These are phyloP conservation scores for Knoxia roxburghii DNA, from an alignment of 257 asterid species.

Conservation along the genomic window DNA sequence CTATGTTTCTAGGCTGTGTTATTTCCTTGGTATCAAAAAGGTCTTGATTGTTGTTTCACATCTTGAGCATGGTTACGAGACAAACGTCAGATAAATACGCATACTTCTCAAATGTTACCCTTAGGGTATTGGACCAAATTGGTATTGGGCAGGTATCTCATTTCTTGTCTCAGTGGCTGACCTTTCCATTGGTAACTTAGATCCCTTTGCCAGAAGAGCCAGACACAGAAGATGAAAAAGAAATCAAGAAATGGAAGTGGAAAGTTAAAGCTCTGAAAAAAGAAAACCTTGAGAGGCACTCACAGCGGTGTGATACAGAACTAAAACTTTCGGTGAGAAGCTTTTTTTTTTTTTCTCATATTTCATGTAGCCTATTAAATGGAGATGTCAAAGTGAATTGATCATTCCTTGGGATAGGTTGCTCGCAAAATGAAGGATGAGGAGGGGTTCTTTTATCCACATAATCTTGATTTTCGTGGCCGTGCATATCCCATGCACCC, in stretches of 20 bases:
- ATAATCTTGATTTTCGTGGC: constrained; percentile 94
- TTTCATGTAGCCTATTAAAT: constrained; percentile 4
- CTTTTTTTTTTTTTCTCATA: constrained; percentile 11
- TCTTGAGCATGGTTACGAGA: neutral
- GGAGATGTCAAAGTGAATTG: constrained; percentile 14
- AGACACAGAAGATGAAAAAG: constrained; percentile 68
- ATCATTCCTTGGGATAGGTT: constrained; percentile 55
- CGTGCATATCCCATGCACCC: constrained; percentile 99
- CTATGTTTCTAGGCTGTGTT: neutral
- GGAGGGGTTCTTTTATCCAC: constrained; percentile 96
- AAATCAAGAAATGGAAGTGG: constrained; percentile 86
- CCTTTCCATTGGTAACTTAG: constrained; percentile 33
- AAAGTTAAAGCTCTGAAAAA: constrained; percentile 58
- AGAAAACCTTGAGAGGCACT: constrained; percentile 79
- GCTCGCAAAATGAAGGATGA: constrained; percentile 96
- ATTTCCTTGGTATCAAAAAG: neutral
- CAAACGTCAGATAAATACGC: neutral
- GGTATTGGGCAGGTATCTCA: constrained; percentile 9
- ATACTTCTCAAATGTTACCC: neutral
- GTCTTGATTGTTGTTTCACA: neutral
- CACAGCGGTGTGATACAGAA: constrained; percentile 93
- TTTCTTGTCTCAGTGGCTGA: constrained; percentile 7
- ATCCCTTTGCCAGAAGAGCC: constrained; percentile 80
- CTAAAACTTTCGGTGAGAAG: constrained; percentile 89
- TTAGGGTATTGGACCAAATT: neutral